Evolutionary conservation across 2,329 filamentous ascomycete species (phyloP).

Genomic region (Thielaviopsis musarum): DNA sequence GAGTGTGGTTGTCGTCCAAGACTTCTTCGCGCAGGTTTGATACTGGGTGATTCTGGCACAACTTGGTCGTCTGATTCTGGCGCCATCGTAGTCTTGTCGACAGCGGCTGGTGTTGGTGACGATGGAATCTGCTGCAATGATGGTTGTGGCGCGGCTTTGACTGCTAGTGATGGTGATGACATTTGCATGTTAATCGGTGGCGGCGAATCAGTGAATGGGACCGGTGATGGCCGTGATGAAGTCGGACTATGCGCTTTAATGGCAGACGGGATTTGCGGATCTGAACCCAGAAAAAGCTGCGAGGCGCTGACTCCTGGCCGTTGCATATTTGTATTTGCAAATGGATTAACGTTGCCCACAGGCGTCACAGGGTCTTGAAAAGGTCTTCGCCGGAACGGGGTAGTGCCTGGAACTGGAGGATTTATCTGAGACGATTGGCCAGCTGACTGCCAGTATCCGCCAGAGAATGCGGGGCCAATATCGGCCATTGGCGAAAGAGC

Average conservation of each 20-base stretch:
- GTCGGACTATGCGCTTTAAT: conserved; percentile 35
- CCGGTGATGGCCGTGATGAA: conserved; percentile 39
- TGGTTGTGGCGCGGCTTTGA: background rate
- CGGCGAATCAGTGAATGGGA: conserved; percentile 27
- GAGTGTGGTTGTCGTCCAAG: background rate
- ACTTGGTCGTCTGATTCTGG: background rate
- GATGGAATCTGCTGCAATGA: background rate
- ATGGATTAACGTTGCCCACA: conserved; percentile 30
- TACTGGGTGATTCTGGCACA: background rate
- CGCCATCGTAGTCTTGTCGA: background rate
- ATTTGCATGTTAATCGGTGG: conserved; percentile 25
- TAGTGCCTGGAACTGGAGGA: conserved; percentile 16
- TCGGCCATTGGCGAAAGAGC: conserved; percentile 16
- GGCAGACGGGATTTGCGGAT: conserved; percentile 34
- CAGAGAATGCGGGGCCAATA: conserved; percentile 22
- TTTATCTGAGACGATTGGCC: conserved; percentile 20
- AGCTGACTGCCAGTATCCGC: conserved; percentile 22
- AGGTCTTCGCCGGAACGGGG: conserved; percentile 18
- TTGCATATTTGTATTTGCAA: conserved; percentile 15
- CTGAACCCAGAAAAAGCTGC: conserved; percentile 36
- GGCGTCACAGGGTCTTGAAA: conserved; percentile 30
- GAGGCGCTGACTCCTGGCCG: conserved; percentile 17
- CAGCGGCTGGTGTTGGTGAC: background rate
- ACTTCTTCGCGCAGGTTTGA: background rate
- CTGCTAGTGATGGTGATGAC: background rate